A percentile compares a stretch with the other conserved stretches of the same genome.
phyloP scores from a whole-genome alignment of 2,329 filamentous ascomycete genomes.

The Penicillium sp. region DNA sequence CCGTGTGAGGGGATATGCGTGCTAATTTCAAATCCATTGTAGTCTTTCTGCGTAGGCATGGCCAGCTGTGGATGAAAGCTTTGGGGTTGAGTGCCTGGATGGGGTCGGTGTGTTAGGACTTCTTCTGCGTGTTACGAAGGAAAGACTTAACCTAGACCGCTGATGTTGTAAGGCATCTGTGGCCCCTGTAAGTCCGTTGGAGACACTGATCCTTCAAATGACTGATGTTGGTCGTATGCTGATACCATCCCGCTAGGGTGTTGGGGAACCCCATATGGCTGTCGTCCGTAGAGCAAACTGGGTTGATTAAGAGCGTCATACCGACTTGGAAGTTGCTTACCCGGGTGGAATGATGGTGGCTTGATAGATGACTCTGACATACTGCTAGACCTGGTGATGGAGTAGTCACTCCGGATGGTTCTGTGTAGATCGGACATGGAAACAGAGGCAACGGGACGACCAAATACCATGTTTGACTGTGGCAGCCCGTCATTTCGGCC shows the following conservation, averaged over 20 bases:
- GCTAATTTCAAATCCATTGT: slow-evolving; percentile 25
- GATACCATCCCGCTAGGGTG: slow-evolving; percentile 26
- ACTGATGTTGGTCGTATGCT: slow-evolving; percentile 28
- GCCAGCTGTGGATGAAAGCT: slow-evolving; percentile 26
- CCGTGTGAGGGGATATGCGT: slow-evolving; percentile 26
- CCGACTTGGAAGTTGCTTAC: slow-evolving; percentile 28
- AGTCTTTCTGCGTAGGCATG: slow-evolving; percentile 27
- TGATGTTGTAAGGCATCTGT: slow-evolving; percentile 28
- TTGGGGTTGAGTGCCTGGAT: slow-evolving; percentile 29
- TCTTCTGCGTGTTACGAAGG: not conserved
- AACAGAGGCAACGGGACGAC: slow-evolving; percentile 22
- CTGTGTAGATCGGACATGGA: slow-evolving; percentile 30
- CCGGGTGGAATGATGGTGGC: slow-evolving; percentile 21
- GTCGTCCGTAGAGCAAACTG: slow-evolving; percentile 27
- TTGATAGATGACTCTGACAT: slow-evolving; percentile 31
- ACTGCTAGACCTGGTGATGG: slow-evolving; percentile 34
- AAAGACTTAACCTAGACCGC: slow-evolving; percentile 26
- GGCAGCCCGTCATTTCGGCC: slow-evolving; percentile 27
- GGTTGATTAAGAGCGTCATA: slow-evolving; percentile 28
- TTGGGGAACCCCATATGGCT: slow-evolving; percentile 26
- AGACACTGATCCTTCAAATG: slow-evolving; percentile 33
- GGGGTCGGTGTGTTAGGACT: slow-evolving; percentile 8
- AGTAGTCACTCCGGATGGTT: slow-evolving; percentile 26
- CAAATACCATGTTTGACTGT: slow-evolving; percentile 25
- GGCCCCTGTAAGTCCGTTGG: slow-evolving; percentile 29